A percentile compares a stretch with the other conserved stretches of the same genome.
phyloP scores from a whole-genome alignment of 2,329 filamentous ascomycete species.

The Shiraia bambusicola region DNA sequence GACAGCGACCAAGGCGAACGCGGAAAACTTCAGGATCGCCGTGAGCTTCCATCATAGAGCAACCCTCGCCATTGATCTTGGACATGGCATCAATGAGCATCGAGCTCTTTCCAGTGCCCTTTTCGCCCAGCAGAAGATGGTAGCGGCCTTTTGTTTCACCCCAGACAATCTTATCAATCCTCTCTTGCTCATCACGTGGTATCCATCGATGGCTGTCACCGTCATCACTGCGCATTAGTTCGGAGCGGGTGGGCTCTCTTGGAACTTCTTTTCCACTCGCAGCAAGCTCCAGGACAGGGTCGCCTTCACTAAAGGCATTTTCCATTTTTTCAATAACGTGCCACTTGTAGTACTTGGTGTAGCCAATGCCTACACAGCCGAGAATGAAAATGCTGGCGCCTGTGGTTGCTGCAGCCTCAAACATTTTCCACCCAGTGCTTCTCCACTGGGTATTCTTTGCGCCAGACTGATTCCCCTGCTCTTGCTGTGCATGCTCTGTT shows the following conservation, averaged over 20 bases:
- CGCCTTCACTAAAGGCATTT: slow-evolving; percentile 86
- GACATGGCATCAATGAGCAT: slow-evolving; percentile 97
- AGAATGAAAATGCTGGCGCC: slow-evolving; percentile 54
- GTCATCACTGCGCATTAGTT: slow-evolving; percentile 41
- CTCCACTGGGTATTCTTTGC: slow-evolving; percentile 34
- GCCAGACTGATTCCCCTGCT: slow-evolving; percentile 17
- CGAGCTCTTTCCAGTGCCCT: slow-evolving; percentile 93
- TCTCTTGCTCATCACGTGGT: slow-evolving; percentile 74
- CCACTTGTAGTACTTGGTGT: slow-evolving; percentile 72
- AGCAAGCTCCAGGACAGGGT: slow-evolving; percentile 77
- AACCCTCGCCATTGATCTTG: slow-evolving; percentile 83
- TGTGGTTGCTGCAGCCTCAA: slow-evolving; percentile 54
- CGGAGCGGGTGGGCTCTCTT: slow-evolving; percentile 21
- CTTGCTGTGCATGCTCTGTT: slow-evolving; percentile 25
- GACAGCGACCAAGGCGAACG: slow-evolving; percentile 84
- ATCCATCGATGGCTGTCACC: slow-evolving; percentile 72
- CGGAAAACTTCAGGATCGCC: slow-evolving; percentile 94
- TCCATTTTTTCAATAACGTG: slow-evolving; percentile 90
- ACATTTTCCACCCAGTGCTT: slow-evolving; percentile 53
- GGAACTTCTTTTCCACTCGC: slow-evolving; percentile 40
- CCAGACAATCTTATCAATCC: slow-evolving; percentile 78
- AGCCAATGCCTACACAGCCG: slow-evolving; percentile 50
- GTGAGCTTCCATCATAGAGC: slow-evolving; percentile 95
- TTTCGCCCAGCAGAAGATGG: slow-evolving; percentile 88
- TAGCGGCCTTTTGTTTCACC: slow-evolving; percentile 79